phyloP scores from a whole-genome alignment of 495 filamentous ascomycete species.

The Entonaema liquescens region DNA sequence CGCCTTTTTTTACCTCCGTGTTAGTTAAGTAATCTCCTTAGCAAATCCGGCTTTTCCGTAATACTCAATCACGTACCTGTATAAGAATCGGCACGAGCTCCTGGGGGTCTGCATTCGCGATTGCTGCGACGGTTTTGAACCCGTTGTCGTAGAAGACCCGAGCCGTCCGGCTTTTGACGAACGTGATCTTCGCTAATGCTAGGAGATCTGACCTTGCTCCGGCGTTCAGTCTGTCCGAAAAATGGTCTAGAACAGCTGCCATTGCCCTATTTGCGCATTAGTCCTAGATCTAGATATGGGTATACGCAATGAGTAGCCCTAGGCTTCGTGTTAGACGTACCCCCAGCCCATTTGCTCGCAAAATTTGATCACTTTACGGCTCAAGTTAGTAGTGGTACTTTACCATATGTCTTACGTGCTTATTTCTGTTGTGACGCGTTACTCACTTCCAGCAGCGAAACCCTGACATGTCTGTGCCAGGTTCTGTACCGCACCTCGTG shows the following conservation, averaged over 20 bases:
- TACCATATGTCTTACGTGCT: neutral
- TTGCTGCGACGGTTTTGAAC: conserved; percentile 69
- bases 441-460: conserved; percentile 72
- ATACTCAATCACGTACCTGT: conserved; percentile 57
- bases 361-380: conserved; percentile 70
- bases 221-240: conserved; percentile 76
- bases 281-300: neutral
- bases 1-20: conserved; percentile 47
- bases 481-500: conserved; percentile 75
- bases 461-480: conserved; percentile 80
- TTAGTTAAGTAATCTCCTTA: conserved; percentile 11
- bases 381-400: conserved; percentile 42
- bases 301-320: neutral
- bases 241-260: conserved; percentile 79
- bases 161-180: conserved; percentile 80
- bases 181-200: conserved; percentile 76
- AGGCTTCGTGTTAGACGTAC: conserved; percentile 11
- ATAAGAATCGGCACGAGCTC: conserved; percentile 75
- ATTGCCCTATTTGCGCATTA: conserved; percentile 57
- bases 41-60: neutral
- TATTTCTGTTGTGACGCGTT: conserved; percentile 22
- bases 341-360: conserved; percentile 74
- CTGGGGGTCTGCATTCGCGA: conserved; percentile 73
- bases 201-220: conserved; percentile 78
- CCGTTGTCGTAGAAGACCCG: conserved; percentile 81